Percentiles rank a stretch among this genome's conserved stretches.
Conservation (phyloP, 257 asterid genomes). For the Henckelia pumila region DNA sequence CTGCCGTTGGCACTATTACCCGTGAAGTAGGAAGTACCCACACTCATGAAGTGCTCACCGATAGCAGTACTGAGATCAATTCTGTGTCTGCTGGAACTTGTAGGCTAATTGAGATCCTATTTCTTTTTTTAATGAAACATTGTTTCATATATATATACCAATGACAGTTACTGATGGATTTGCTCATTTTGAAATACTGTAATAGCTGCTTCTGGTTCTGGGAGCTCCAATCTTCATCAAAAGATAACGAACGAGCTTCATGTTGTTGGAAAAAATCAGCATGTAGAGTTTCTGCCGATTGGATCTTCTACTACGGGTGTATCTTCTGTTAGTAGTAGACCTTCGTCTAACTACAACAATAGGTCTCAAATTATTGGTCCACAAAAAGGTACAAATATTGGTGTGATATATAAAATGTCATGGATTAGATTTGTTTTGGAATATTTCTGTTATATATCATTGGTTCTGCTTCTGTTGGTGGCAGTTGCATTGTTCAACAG, state of each 20-base stretch:
- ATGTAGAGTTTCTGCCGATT: constrained; percentile 40
- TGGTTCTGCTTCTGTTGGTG: constrained; percentile 12
- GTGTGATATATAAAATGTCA: constrained; percentile 9
- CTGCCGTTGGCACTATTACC: constrained; percentile 37
- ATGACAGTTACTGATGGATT: constrained; percentile 19
- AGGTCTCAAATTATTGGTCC: constrained; percentile 59
- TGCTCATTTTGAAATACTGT: constrained; percentile 27
- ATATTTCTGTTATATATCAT: not conserved
- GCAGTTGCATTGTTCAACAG: constrained; percentile 15
- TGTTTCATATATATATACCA: constrained; percentile 18
- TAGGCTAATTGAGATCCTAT: constrained; percentile 29
- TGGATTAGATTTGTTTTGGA: constrained; percentile 17
- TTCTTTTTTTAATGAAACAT: constrained; percentile 5
- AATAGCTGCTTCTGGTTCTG: constrained; percentile 46
- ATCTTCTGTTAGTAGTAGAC: constrained; percentile 62
- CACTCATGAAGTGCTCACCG: constrained; percentile 34
- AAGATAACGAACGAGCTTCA: constrained; percentile 43
- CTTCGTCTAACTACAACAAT: constrained; percentile 68
- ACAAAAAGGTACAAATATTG: constrained; percentile 55
- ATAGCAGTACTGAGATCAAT: constrained; percentile 37
- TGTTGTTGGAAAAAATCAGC: constrained; percentile 57
- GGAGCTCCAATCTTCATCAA: constrained; percentile 37
- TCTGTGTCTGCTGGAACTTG: constrained; percentile 37
- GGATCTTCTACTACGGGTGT: constrained; percentile 41
- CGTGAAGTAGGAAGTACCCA: constrained; percentile 38